Base-by-base conservation (phyloP, 495 filamentous ascomycete genomes). In the Chlorociboria aeruginascens region DNA sequence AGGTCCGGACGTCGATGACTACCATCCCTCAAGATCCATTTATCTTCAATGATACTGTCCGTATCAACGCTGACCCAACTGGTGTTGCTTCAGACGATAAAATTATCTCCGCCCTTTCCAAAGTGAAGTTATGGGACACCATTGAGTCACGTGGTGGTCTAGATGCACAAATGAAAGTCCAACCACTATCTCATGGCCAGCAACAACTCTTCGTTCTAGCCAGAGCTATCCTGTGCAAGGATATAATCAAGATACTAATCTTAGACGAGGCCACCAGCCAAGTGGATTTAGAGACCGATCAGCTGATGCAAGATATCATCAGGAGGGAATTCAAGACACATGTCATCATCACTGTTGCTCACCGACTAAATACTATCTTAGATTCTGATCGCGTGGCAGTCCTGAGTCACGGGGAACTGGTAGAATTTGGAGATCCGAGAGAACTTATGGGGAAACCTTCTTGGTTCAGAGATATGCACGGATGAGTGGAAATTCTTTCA, bases 121-220 rank as follows among this genome's bases (percentile, higher is more conserved):
- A 64, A 17, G 55, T 73, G 32, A 60, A 57, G 28, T 42, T 62
- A 0, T 50, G 47, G 47, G 14, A 25, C 0, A 33, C 13, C 10
- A 29, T 50, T 11, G 14, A 35, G 12, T 12, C 12, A 13, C 8
- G 17, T 12, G 48, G 48, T 6, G 72, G 69, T 0, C 63, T 83
- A 0, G 68, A 69, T 41, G 69, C 66, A 1, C 63, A 70, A 8
- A 67, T 82, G 40, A 66, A 69, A 7, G 66, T 64, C 11, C 62
- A 71, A 35, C 64, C 66, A 50, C 66, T 82, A 1, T 77, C 72
- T 0, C 73, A 76, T 35, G 81, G 81, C 1, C 79, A 83, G 51
- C 67, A 69, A 32, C 81, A 83, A 25, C 69, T 85, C 6, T 73
- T 83, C 55, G 74, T 72, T 54, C 66, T 85, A 13, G 79, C 74